These are phyloP conservation scores for Dacryopinax primogenitus DNA, from an alignment of 768 basidiomycete genomes.

Conservation along the genomic window DNA sequence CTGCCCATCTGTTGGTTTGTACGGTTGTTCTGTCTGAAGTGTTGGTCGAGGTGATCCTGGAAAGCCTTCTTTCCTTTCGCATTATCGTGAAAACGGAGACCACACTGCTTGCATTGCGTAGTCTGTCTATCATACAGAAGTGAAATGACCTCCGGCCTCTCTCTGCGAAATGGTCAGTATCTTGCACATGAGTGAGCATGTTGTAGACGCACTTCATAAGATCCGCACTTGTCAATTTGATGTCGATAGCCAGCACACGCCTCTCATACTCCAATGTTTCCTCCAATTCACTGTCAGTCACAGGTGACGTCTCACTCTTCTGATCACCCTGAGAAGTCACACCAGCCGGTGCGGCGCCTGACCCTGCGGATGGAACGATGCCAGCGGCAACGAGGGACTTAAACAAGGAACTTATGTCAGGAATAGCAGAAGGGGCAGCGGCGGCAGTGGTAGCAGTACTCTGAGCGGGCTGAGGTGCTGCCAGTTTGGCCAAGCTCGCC, in stretches of 20 bases:
- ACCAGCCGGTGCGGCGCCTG: neutral
- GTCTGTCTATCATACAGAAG: slow-evolving; percentile 65
- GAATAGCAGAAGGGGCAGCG: slow-evolving; percentile 25
- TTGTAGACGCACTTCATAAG: slow-evolving; percentile 47
- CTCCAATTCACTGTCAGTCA: slow-evolving; percentile 34
- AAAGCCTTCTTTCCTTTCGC: slow-evolving; percentile 56
- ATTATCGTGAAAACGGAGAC: slow-evolving; percentile 68
- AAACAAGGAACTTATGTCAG: slow-evolving; percentile 19
- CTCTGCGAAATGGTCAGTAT: slow-evolving; percentile 30
- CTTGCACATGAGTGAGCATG: neutral
- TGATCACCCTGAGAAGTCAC: neutral
- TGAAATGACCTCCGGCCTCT: slow-evolving; percentile 46
- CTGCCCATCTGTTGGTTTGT: slow-evolving; percentile 64
- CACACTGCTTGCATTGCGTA: slow-evolving; percentile 87
- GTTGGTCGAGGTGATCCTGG: slow-evolving; percentile 89
- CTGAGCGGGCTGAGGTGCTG: slow-evolving; percentile 23
- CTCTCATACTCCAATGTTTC: slow-evolving; percentile 46
- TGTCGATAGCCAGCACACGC: slow-evolving; percentile 43
- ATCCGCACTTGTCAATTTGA: slow-evolving; percentile 54
- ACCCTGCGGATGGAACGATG: slow-evolving; percentile 41
- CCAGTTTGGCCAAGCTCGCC: neutral
- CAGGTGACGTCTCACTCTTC: neutral
- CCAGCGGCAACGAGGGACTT: slow-evolving; percentile 69
- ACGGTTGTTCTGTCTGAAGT: slow-evolving; percentile 81
- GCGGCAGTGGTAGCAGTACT: slow-evolving; percentile 21